phyloP scores from a whole-genome alignment of 768 basidiomycete species.

The Mycena capillaripes region DNA sequence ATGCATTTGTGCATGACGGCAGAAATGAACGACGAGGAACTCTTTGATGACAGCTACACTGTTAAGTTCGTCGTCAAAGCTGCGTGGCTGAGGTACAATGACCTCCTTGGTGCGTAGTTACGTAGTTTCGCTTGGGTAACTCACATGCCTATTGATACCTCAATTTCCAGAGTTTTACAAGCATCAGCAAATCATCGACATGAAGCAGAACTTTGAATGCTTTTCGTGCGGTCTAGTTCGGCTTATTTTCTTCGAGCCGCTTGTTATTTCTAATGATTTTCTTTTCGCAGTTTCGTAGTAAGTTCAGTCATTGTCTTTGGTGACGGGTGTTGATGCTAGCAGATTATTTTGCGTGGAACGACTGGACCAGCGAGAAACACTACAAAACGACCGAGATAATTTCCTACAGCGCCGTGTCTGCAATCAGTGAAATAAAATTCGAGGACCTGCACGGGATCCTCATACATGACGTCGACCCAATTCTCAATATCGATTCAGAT shows the following conservation, averaged over 20 bases:
- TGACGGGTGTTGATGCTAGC: not conserved
- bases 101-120: slow-evolving; percentile 12
- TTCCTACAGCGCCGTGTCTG: not conserved
- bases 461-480: not conserved
- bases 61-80: slow-evolving; percentile 19
- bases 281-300: slow-evolving; percentile 1
- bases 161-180: slow-evolving; percentile 13
- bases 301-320: not conserved
- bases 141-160: too few relatives aligned
- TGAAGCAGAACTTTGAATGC: slow-evolving; percentile 30
- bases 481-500: not conserved
- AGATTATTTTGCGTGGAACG: slow-evolving; percentile 23
- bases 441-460: not conserved
- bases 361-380: slow-evolving; percentile 7
- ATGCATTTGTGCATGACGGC: slow-evolving; percentile 15
- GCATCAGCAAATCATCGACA: slow-evolving; percentile 18
- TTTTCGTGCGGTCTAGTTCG: slow-evolving; percentile 31
- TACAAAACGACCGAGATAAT: slow-evolving; percentile 1
- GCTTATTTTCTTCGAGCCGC: not conserved
- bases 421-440: not conserved
- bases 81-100: slow-evolving; percentile 10
- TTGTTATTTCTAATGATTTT: not conserved
- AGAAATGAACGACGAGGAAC: slow-evolving; percentile 20
- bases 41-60: not conserved
- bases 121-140: too few relatives aligned